Evolutionary conservation across 179 eudicot genomes (phyloP), one percentile per base, ranked within the genome.

Genomic region (Silene noctiflora): DNA sequence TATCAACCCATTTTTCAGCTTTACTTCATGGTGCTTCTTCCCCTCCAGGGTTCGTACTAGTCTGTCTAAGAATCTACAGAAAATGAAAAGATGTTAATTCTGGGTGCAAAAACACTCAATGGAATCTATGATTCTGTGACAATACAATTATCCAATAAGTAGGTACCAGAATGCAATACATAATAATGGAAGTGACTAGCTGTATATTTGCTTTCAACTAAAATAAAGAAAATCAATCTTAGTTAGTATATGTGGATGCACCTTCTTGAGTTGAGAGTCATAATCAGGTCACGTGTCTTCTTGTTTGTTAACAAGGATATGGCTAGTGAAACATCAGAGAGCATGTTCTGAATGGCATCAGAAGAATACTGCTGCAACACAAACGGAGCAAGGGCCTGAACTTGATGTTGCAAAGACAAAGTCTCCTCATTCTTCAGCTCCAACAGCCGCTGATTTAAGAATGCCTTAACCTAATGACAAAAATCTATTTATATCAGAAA

Each of bases 241-340:
- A 56, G 14, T 6, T 20, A 56, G 14, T 6, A 53, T 22, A 42
- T 13, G 60, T 51, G 20, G 53, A 31, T 46, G 61, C 80, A 93
- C 99, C 99, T 95, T 84, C 83, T 95, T 27, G 99, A 95, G 84
- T 95, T 95, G 31, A 95, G 92, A 83, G 93, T 92, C 99, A 95
- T 89, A 82, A 95, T 88, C 80, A 89, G 60, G 84, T 95, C 99
- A 75, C 91, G 78, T 70, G 95, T 87, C 86, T 90, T 93, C 84
- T 89, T 87, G 77, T 88, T 87, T 17, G 93, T 90, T 35, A 91
- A 75, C 71, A 85, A 81, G 33, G 93, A 93, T 81, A 93, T 91
- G 80, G 89, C 92, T 1, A 27, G 69, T 60, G 93, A 89, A 71
- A 90, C 71, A 75, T 95, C 96, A 76, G 89, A 86, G 10, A 91